phyloP scores from a whole-genome alignment of 805 yeast genomes.

The Starmerella sirachaensis region DNA sequence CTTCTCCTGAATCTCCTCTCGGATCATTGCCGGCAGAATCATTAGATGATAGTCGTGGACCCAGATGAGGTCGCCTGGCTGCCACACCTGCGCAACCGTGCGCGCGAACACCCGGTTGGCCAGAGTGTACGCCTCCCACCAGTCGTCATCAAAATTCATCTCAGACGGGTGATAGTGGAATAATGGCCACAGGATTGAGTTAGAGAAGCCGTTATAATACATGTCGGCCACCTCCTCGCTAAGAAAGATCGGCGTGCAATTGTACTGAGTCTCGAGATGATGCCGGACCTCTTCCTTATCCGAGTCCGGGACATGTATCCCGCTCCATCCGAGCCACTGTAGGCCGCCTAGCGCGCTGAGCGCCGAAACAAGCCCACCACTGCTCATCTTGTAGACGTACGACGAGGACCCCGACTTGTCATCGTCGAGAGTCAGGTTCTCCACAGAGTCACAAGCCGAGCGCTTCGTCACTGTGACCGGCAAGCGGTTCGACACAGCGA shows the following conservation, averaged over 20 bases:
- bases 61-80: slow-evolving; percentile 87
- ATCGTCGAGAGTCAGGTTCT: slow-evolving; percentile 3
- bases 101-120: slow-evolving; percentile 78
- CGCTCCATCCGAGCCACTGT: slow-evolving; percentile 97
- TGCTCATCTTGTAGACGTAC: slow-evolving; percentile 81
- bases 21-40: slow-evolving; percentile 81
- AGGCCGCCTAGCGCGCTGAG: slow-evolving; percentile 76
- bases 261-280: slow-evolving; percentile 65
- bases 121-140: slow-evolving; percentile 95
- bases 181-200: slow-evolving; percentile 92
- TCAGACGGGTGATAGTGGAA: slow-evolving; percentile 99
- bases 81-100: slow-evolving; percentile 53
- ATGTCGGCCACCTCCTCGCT: slow-evolving; percentile 85
- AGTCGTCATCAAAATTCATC: slow-evolving; percentile 92
- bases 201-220: slow-evolving; percentile 92
- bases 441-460: slow-evolving; percentile 1
- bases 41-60: slow-evolving; percentile 95
- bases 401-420: slow-evolving; percentile 10
- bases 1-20: slow-evolving; percentile 40
- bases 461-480: slow-evolving; percentile 58
- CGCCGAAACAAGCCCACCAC: slow-evolving; percentile 96
- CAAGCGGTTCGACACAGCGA: slow-evolving; percentile 86
- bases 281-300: slow-evolving; percentile 57
- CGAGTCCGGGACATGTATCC: slow-evolving; percentile 60
- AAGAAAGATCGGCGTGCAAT: slow-evolving; percentile 80